These are phyloP conservation scores for Sideroxylon spinosum DNA, from an alignment of 179 eudicot genomes.

Conservation along the genomic window DNA sequence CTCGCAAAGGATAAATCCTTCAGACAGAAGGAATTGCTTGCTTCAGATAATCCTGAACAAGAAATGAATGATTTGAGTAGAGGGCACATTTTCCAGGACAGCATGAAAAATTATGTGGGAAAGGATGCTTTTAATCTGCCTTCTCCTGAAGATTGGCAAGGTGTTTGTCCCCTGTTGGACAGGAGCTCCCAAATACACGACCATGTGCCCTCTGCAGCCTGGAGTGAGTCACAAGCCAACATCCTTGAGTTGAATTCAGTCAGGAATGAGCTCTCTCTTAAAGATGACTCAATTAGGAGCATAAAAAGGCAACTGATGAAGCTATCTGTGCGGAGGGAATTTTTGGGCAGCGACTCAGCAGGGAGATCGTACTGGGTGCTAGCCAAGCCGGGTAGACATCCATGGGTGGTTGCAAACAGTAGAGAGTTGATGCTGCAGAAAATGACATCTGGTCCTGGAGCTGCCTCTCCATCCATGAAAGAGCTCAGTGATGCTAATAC, in stretches of 20 bases:
- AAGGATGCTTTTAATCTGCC: conserved; percentile 21
- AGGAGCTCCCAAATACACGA: conserved; percentile 19
- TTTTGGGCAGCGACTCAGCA: conserved; percentile 55
- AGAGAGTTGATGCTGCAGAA: conserved; percentile 28
- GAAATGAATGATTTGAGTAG: conserved; percentile 26
- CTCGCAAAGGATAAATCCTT: conserved; percentile 3
- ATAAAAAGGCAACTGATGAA: conserved; percentile 45
- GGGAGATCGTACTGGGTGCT: conserved; percentile 61
- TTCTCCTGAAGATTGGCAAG: conserved; percentile 27
- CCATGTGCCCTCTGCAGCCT: conserved; percentile 12
- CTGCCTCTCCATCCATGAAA: conserved; percentile 31
- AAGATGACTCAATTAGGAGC: conserved; percentile 41
- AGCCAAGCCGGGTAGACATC: conserved; percentile 33
- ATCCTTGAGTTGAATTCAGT: conserved; percentile 33
- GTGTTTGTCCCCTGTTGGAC: conserved; percentile 18
- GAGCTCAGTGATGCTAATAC: conserved; percentile 26
- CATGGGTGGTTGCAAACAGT: conserved; percentile 39
- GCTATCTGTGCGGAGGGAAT: conserved; percentile 50
- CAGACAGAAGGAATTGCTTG: conserved; percentile 10
- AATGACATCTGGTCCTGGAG: conserved; percentile 14
- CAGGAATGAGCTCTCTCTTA: conserved; percentile 34
- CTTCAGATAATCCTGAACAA: conserved; percentile 4
- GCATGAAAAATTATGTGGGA: conserved; percentile 17
- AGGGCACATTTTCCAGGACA: conserved; percentile 31
- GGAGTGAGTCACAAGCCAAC: conserved; percentile 27